Evolutionary conservation across 768 basidiomycete species (phyloP), one percentile per base, ranked within the genome.

Genomic region (Boletus tylopilopsis): DNA sequence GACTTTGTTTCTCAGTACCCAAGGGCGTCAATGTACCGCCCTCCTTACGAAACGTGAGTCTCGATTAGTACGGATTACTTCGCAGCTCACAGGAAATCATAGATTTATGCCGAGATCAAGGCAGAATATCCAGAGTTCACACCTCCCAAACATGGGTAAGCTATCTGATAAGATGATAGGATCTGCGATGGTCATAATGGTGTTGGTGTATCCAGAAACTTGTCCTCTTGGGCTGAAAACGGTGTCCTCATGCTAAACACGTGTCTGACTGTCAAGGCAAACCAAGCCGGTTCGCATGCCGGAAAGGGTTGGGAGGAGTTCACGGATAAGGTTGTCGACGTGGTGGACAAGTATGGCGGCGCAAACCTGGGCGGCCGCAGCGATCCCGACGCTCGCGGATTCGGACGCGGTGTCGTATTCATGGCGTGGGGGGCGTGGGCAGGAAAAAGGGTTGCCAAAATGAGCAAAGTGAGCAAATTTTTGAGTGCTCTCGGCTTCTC

Each of bases 241-340:
- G 94, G 94, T 43, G 94, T 97, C 34, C 75, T 96, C 51, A 79
- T 95, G 67, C 79, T 96, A 40, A 97, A 96, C 72, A 90, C 92
- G n/a, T 87, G 85, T 51, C 76, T 97, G 42, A 95, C 94, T 2
- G 94, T 96, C 33, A 79, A 81, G 46, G 86, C 87, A 0, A 77
- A 77, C 49, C 58, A 78, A 47, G 81, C 94, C 16, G 88, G 80
- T 32, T 93, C 92, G 44, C 94, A 96, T 68, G 79, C 84, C 34
- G 80, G 81, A 59, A 84, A 77, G 67, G 94, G 94, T 48, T 96
- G 94, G 94, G 92, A 96, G 66, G 68, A 77, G 43, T 96, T 95
- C 64, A 96, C 94, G 5, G 89, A 80, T 57, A 78, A 86, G 54
- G 85, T 95, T 51, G 73, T 95, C 50, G 80, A 85, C 54, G 77